phyloP scores from a whole-genome alignment of 441 rosid genomes.

The Bruguiera hainesii region DNA sequence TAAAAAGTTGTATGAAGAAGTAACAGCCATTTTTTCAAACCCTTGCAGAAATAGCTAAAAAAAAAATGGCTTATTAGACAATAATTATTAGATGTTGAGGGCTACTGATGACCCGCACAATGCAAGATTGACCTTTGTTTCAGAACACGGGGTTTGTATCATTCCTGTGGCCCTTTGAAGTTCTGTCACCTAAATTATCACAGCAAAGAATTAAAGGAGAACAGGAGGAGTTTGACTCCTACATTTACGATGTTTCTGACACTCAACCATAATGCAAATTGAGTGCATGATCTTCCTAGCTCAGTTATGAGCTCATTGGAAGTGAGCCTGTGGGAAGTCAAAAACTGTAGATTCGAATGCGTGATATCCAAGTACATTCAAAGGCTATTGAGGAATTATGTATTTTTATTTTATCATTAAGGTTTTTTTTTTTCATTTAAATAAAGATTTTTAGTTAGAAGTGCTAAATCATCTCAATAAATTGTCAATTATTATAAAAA shows the following conservation, averaged over 20 bases:
- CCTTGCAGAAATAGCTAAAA: constrained; percentile 39
- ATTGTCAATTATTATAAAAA: no score
- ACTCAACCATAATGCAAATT: constrained; percentile 7
- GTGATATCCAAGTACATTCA: no score
- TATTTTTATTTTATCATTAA: no score
- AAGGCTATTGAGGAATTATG: no score
- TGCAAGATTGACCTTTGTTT: constrained; percentile 63
- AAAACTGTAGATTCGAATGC: constrained; percentile 42
- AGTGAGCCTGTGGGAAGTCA: constrained; percentile 62
- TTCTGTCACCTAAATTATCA: constrained; percentile 53
- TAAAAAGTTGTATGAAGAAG: constrained; percentile 49
- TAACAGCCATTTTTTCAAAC: constrained; percentile 58
- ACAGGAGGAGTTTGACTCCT: constrained; percentile 3
- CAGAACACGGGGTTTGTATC: constrained; percentile 78
- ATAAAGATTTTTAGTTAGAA: no score
- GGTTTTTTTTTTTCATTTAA: no score
- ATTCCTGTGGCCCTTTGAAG: constrained; percentile 55
- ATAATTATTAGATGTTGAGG: neutral
- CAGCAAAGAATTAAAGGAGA: neutral
- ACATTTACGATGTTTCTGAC: neutral
- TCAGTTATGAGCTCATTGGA: constrained; percentile 52
- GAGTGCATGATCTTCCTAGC: constrained; percentile 44
- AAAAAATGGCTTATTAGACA: constrained; percentile 3
- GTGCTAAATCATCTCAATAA: no score
- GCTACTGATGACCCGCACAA: constrained; percentile 1